Evolutionary conservation across 225 moss, liverwort and hornwort genomes (phyloP), one percentile per base, ranked within the genome.

Genomic region (Neckera pumila): DNA sequence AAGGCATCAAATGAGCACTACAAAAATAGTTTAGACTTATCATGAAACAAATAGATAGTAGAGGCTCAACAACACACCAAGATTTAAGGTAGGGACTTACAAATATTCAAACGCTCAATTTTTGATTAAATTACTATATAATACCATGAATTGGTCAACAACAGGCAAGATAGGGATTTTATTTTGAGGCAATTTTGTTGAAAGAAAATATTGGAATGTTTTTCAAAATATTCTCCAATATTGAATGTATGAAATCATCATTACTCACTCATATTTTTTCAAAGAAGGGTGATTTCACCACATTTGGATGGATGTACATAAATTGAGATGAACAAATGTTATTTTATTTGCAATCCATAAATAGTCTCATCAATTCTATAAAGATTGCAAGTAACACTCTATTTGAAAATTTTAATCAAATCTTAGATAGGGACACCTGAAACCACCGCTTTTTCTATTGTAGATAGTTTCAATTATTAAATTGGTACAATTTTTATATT

Each of bases 361-460:
- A 67, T 11, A 67, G 21, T 67, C 12, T n/a, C 12, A n/a, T 67
- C n/a, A n/a, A 21, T 12, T 12, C 2, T 21, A 12, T 12, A 21
- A 21, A 21, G n/a, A n/a, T 67, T n/a, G 21, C n/a, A 67, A 67
- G 11, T 12, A 19, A 66, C 67, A 21, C 7, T n/a, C 3, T 12
- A 12, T n/a, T 67, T 19, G 0, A 2, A 67, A n/a, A n/a, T 21
- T n/a, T 67, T 67, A n/a, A 38, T 67, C 11, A 67, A 0, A 1
- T 67, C 7, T 67, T 4, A n/a, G 0, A 3, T n/a, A 3, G n/a
- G 7, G 2, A 36, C 36, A 66, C 2, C 3, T 2, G 12, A 20
- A 66, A 67, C 0, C 4, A 1, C 16, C 2, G 22, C 21, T 67
- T 22, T 61, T n/a, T 67, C 34, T 25, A 70, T 8, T 25, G 40